Evolutionary conservation across 768 basidiomycete genomes (phyloP), one percentile per base, ranked within the genome.

Genomic region (Suillus americanus): DNA sequence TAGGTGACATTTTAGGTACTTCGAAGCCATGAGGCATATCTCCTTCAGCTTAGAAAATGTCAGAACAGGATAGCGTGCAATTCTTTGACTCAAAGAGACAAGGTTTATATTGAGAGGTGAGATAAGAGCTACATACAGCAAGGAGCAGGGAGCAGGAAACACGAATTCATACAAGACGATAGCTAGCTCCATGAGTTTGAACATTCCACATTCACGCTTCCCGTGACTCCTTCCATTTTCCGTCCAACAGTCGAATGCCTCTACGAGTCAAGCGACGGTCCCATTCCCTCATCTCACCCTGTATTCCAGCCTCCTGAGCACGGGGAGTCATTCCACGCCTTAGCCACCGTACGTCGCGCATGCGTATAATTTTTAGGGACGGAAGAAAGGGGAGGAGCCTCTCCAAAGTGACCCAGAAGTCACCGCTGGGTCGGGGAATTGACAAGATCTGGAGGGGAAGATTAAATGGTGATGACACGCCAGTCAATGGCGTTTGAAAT

Each of bases 251-350:
- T 25, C 82, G 80, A 55, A 94, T 82, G 1, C 84, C 80, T 69
- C 83, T 79, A 62, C 86, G 79, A 13, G 77, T 78, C 38, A 94
- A 79, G 61, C 88, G 82, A 55, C 84, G 81, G 65, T 81, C 82
- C 92, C 92, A 94, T 63, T 87, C 84, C 67, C 81, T 79, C 86
- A 94, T 88, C 73, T 92, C 89, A 50, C 91, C 92, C 75, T 93
- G 92, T 16, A 92, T 83, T 9, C 92, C 92, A 8, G 92, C 84
- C 66, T 83, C 86, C 67, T 85, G 86, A 30, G 92, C 92, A 64
- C 82, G 80, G 0, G 76, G 77, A 9, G 83, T 86, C 74, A 93
- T 82, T 0, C 90, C 92, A 60, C 81, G 82, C 62, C 87, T 78
- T 41, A 94, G 75, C 91, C 92, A 94, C 38, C 85, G 85, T 20